Conservation (phyloP, 176 grass and related monocot genomes). For the Luzula sylvatica region DNA sequence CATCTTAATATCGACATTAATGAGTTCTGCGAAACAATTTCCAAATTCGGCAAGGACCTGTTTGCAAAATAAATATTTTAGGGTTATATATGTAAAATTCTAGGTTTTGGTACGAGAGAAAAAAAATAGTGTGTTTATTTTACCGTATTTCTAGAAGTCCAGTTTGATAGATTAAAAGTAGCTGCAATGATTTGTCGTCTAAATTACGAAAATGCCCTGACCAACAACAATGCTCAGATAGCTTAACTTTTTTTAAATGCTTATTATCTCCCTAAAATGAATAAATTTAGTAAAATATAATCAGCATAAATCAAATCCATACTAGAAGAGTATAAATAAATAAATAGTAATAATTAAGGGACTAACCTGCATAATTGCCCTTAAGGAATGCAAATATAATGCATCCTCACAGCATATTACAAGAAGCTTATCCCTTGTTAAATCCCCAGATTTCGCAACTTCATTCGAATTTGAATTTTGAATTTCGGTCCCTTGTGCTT, state of each 20-base stretch:
- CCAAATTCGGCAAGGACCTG: slow-evolving; percentile 58
- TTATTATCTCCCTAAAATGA: slow-evolving; percentile 41
- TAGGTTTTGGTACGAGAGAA: neutral
- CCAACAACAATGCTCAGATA: slow-evolving; percentile 63
- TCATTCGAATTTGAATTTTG: slow-evolving; percentile 24
- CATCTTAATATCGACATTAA: slow-evolving; percentile 90
- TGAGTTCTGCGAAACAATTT: slow-evolving; percentile 45
- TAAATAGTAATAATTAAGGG: too few species aligned
- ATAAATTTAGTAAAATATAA: slow-evolving; percentile 1
- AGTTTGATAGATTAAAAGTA: slow-evolving; percentile 75
- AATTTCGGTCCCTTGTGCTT: slow-evolving; percentile 32
- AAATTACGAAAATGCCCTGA: slow-evolving; percentile 52
- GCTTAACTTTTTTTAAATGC: slow-evolving; percentile 47
- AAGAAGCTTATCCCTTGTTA: slow-evolving; percentile 45
- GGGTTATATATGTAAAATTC: neutral
- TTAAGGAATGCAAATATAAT: slow-evolving; percentile 47
- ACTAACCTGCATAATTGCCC: slow-evolving; percentile 46
- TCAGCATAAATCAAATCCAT: slow-evolving; percentile 3
- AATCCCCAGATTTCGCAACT: slow-evolving; percentile 16
- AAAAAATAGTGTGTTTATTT: neutral
- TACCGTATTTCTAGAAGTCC: slow-evolving; percentile 86
- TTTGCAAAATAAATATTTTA: slow-evolving; percentile 25
- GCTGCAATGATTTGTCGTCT: slow-evolving; percentile 42
- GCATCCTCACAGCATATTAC: slow-evolving; percentile 63
- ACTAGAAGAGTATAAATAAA: too few species aligned